phyloP scores from a whole-genome alignment of 2,329 filamentous ascomycete genomes.

The Hymenoscyphus scutula region DNA sequence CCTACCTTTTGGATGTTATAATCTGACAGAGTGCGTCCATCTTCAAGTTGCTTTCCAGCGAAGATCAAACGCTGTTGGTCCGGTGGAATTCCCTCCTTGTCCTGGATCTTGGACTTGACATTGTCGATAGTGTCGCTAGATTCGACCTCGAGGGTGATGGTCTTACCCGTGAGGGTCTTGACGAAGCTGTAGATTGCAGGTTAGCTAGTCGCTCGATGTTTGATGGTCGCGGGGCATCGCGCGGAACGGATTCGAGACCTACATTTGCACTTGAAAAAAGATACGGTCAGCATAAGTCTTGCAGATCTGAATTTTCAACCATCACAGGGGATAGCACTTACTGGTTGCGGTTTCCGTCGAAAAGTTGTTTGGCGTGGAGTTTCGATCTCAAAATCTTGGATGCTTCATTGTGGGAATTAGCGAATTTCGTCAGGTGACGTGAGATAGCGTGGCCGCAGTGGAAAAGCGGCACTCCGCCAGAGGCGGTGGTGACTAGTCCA shows the following conservation, averaged over 20 bases:
- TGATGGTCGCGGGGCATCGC: constrained; percentile 9
- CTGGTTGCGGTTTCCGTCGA: constrained; percentile 46
- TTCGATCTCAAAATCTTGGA: constrained; percentile 9
- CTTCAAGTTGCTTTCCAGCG: constrained; percentile 98
- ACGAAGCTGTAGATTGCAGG: constrained; percentile 71
- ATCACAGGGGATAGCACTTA: constrained; percentile 42
- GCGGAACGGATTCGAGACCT: constrained; percentile 46
- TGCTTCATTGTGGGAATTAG: background rate
- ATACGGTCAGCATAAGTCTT: constrained; percentile 47
- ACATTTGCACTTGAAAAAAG: constrained; percentile 78
- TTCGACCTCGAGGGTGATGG: constrained; percentile 99
- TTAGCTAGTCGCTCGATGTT: constrained; percentile 27
- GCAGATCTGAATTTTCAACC: constrained; percentile 3
- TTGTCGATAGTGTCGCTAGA: constrained; percentile 99
- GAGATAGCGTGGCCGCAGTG: too few species aligned
- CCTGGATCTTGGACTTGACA: constrained; percentile 99
- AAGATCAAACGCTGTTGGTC: constrained; percentile 99
- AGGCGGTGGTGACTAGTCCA: too few species aligned
- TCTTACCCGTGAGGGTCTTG: constrained; percentile 99
- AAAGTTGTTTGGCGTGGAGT: constrained; percentile 24
- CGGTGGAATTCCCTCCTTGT: constrained; percentile 98
- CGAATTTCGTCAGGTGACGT: background rate
- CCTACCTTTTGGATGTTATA: constrained; percentile 99
- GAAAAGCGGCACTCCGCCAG: too few species aligned
- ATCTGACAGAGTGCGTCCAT: constrained; percentile 93